Base-by-base conservation (phyloP, 108 stramenopile species). In the Fragilaria crotonensis region DNA sequence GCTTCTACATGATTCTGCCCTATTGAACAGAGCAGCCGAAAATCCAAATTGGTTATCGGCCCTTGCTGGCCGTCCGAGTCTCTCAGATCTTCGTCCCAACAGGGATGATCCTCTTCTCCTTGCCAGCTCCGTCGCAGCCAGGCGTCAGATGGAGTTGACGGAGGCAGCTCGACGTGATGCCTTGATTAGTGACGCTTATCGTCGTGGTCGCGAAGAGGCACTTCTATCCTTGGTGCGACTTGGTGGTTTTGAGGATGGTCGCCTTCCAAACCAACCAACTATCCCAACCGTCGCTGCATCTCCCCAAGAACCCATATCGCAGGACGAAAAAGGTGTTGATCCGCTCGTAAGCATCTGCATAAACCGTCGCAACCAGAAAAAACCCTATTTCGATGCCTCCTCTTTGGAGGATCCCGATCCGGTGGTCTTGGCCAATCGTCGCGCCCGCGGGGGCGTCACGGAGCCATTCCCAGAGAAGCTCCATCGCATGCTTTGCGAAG, bases 391-490 rank as follows among this genome's bases (percentile, higher is more conserved):
- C 9, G 71, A 72, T 53, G 63, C 50, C 20, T 65, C 71, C 0
- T 46, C 26, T 0, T 1, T 60, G 46, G 19, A 21, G 5, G 71
- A 72, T 50, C 71, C 71, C 30, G 30, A 41, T 19, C 63, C 62
- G 25, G n/a, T n/a, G n/a, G n/a, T n/a, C n/a, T 7, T 41, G 36
- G 71, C 64, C 33, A 44, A 21, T 17, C 68, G 55, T 41, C 56
- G 71, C 21, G 63, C 60, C 51, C 72, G 81, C 22, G 82, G 82
- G n/a, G 82, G 82, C 9, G 79, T 83, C 32, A 75, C 64, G 20
- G 51, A 44, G 49, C 31, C 63, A 45, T 64, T 64, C 32, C 63
- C 63, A 9, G 18, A 45, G 44, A 64, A 64, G 57, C 33, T 64
- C 22, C 32, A 64, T 21, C 30, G 54, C n/a, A 14, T 64, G 2